A percentile compares a stretch with the other conserved stretches of the same genome.
Evolutionary conservation across 1,284 basidiomycete species (phyloP).

Genomic region (Volvariella surrecta): DNA sequence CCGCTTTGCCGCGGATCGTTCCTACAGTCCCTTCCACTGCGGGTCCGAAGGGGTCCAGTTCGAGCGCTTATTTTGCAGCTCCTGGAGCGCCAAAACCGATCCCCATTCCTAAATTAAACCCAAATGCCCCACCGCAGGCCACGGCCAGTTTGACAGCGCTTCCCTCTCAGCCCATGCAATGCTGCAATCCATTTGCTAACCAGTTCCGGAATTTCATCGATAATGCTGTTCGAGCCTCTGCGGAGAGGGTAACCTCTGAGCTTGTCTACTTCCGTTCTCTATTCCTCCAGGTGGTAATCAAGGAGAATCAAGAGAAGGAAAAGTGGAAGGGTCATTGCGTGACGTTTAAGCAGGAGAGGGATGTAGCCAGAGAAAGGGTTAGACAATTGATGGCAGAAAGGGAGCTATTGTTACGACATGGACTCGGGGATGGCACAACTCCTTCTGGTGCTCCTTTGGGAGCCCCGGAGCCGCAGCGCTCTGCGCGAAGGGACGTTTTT

Average conservation of each 20-base stretch:
- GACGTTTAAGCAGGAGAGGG: conserved; percentile 22
- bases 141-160: background rate
- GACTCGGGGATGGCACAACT: background rate
- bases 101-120: too few relatives aligned
- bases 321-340: conserved; percentile 20
- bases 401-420: conserved; percentile 8
- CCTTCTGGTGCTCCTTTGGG: too few relatives aligned
- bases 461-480: too few relatives aligned
- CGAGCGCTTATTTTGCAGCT: too few relatives aligned
- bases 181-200: conserved; percentile 1
- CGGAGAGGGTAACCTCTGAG: conserved; percentile 20
- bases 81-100: too few relatives aligned
- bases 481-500: conserved; percentile 6
- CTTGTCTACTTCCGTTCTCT: conserved; percentile 19
- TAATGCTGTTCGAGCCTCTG: conserved; percentile 18
- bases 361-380: conserved; percentile 18
- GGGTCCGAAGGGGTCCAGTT: too few relatives aligned
- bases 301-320: conserved; percentile 22
- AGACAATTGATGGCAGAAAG: conserved; percentile 15
- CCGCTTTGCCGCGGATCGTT: too few relatives aligned
- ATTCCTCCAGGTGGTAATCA: conserved; percentile 19
- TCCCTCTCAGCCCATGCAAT: background rate
- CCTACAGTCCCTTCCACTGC: too few relatives aligned
- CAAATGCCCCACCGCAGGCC: too few relatives aligned
- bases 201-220: conserved; percentile 16